Evolutionary conservation across 2,329 filamentous ascomycete genomes (phyloP).

Genomic region (Myriosclerotinia duriaeana): DNA sequence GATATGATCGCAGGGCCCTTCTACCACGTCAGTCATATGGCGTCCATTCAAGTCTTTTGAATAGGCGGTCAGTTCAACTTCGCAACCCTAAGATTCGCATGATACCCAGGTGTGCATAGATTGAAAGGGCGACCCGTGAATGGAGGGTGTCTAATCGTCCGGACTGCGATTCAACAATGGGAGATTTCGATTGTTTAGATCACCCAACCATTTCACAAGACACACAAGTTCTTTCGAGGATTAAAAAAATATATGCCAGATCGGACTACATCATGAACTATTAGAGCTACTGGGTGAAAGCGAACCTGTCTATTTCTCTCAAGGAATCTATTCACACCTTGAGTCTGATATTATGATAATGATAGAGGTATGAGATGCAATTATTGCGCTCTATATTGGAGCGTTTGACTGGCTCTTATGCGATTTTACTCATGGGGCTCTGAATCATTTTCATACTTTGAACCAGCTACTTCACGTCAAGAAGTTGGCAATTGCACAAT

Average conservation of each 20-base stretch:
- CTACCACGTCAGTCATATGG: no score
- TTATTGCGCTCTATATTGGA: not conserved
- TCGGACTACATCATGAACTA: not conserved
- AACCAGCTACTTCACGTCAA: not conserved
- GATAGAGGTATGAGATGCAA: not conserved
- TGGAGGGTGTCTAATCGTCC: not conserved
- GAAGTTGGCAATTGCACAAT: not conserved
- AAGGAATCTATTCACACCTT: not conserved
- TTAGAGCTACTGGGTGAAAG: not conserved
- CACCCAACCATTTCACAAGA: not conserved
- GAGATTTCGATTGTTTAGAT: not conserved
- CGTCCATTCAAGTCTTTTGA: no score
- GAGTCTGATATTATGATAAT: not conserved
- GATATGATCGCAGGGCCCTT: no score
- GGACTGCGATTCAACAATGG: not conserved
- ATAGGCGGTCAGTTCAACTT: no score
- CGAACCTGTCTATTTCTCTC: not conserved
- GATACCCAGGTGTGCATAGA: no score
- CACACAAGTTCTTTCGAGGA: not conserved
- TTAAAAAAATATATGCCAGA: not conserved
- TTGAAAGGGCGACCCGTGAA: not conserved
- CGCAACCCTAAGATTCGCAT: no score
- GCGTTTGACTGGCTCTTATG: not conserved
- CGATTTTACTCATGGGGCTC: not conserved
- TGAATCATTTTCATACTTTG: not conserved